Evolutionary conservation across 1,284 basidiomycete species (phyloP).

Genomic region (Agroathelia rolfsii): DNA sequence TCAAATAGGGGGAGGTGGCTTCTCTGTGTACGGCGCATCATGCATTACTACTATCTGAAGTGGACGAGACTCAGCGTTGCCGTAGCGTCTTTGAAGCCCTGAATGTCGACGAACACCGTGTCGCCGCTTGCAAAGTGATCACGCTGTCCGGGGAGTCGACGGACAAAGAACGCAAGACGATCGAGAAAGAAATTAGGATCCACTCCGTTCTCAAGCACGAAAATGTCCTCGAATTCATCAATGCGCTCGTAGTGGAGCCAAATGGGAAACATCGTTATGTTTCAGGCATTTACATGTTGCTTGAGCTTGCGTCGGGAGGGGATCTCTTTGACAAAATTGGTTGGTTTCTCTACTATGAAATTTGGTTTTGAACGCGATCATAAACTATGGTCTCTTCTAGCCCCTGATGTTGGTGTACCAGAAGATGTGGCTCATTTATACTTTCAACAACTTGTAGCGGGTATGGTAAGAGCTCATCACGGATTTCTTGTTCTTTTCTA

Average conservation of each 20-base stretch:
- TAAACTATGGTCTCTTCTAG: slow-evolving; percentile 24
- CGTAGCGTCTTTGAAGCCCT: slow-evolving; percentile 64
- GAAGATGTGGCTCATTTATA: slow-evolving; percentile 89
- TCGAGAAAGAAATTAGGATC: slow-evolving; percentile 91
- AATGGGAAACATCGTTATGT: slow-evolving; percentile 49
- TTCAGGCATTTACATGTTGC: slow-evolving; percentile 84
- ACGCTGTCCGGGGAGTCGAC: slow-evolving; percentile 49
- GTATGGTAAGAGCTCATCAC: slow-evolving; percentile 44
- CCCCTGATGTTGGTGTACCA: slow-evolving; percentile 80
- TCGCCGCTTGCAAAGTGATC: slow-evolving; percentile 85
- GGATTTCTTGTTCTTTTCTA: slow-evolving; percentile 2
- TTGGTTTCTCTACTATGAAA: slow-evolving; percentile 23
- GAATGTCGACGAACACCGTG: slow-evolving; percentile 49
- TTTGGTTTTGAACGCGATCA: not conserved
- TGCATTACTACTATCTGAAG: slow-evolving; percentile 3
- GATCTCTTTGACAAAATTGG: slow-evolving; percentile 99
- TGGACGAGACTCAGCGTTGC: slow-evolving; percentile 4
- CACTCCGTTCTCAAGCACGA: slow-evolving; percentile 76
- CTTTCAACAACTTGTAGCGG: slow-evolving; percentile 82
- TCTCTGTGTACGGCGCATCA: slow-evolving; percentile 52
- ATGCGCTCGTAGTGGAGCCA: slow-evolving; percentile 66
- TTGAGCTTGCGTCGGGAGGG: slow-evolving; percentile 89
- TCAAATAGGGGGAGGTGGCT: slow-evolving; percentile 78
- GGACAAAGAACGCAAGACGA: slow-evolving; percentile 60
- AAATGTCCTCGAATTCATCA: slow-evolving; percentile 82